Conservation (phyloP, 768 basidiomycete genomes). For the Calocera cornea region DNA sequence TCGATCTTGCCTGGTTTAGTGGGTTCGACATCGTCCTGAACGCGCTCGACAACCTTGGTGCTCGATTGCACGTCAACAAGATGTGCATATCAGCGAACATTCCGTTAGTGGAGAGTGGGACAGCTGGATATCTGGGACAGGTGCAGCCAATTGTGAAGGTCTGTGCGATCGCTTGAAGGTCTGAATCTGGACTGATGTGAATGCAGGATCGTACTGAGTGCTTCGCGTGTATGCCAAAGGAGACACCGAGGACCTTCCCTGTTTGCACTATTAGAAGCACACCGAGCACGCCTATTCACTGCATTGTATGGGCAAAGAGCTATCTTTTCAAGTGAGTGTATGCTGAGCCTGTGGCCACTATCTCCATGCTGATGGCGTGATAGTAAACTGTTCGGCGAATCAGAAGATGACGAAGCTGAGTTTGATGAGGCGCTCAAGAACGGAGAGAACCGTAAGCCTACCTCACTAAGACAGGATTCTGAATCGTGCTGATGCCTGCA, state of each 20-base stretch:
- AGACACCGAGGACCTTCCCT: slow-evolving; percentile 85
- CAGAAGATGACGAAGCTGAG: slow-evolving; percentile 69
- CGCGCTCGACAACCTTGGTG: slow-evolving; percentile 90
- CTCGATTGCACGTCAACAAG: slow-evolving; percentile 72
- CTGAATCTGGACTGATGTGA: no score
- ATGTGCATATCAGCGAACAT: slow-evolving; percentile 91
- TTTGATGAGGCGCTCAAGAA: slow-evolving; percentile 83
- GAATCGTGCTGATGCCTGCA: not conserved
- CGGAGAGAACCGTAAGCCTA: slow-evolving; percentile 75
- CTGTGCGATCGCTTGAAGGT: slow-evolving; percentile 8
- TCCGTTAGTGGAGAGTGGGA: slow-evolving; percentile 90
- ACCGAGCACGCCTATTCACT: slow-evolving; percentile 93
- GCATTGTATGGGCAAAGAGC: slow-evolving; percentile 97
- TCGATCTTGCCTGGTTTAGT: slow-evolving; percentile 80
- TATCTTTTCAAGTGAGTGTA: slow-evolving; percentile 74
- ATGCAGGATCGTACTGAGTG: no score
- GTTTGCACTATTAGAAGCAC: slow-evolving; percentile 97
- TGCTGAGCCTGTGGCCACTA: not conserved
- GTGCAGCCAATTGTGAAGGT: slow-evolving; percentile 89
- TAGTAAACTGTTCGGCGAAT: slow-evolving; percentile 91
- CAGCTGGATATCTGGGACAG: slow-evolving; percentile 92
- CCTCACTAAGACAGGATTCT: not conserved
- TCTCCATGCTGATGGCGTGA: not conserved
- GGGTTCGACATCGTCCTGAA: slow-evolving; percentile 87
- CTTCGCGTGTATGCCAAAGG: slow-evolving; percentile 91